Evolutionary conservation across 2,329 filamentous ascomycete genomes (phyloP).

Genomic region (Colletotrichum viniferum): DNA sequence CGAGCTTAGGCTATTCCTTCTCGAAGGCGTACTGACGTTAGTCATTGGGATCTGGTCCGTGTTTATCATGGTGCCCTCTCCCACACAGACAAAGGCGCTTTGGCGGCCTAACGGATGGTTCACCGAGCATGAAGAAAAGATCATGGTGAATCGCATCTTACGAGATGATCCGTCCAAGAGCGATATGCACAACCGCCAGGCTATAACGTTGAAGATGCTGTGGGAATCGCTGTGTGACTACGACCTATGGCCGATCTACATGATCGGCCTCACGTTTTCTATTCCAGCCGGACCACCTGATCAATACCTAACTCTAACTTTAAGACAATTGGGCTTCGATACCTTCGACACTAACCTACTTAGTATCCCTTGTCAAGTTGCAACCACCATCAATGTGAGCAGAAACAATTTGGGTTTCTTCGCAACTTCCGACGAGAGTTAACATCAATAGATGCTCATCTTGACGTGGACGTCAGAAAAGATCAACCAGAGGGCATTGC

Average conservation of each 20-base stretch:
- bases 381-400: neutral
- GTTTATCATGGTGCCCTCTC: slow-evolving; percentile 32
- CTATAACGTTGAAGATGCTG: slow-evolving; percentile 47
- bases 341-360: slow-evolving; percentile 53
- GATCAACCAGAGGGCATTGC: slow-evolving; percentile 30
- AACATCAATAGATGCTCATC: neutral
- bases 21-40: slow-evolving; percentile 21
- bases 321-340: slow-evolving; percentile 28
- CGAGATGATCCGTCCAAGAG: slow-evolving; percentile 60
- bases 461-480: slow-evolving; percentile 34
- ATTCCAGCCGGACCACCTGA: slow-evolving; percentile 25
- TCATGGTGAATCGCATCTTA: slow-evolving; percentile 58
- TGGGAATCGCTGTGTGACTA: slow-evolving; percentile 55
- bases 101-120: slow-evolving; percentile 60
- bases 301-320: slow-evolving; percentile 26
- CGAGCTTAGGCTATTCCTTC: neutral
- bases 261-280: slow-evolving; percentile 49
- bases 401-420: neutral
- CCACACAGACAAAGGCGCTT: slow-evolving; percentile 45
- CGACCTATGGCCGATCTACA: slow-evolving; percentile 59
- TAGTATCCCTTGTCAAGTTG: slow-evolving; percentile 9
- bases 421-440: neutral
- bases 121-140: slow-evolving; percentile 58
- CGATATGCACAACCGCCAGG: slow-evolving; percentile 59
- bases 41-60: slow-evolving; percentile 28